phyloP scores from a whole-genome alignment of 2,329 filamentous ascomycete species.

The Clonostachys rosea region DNA sequence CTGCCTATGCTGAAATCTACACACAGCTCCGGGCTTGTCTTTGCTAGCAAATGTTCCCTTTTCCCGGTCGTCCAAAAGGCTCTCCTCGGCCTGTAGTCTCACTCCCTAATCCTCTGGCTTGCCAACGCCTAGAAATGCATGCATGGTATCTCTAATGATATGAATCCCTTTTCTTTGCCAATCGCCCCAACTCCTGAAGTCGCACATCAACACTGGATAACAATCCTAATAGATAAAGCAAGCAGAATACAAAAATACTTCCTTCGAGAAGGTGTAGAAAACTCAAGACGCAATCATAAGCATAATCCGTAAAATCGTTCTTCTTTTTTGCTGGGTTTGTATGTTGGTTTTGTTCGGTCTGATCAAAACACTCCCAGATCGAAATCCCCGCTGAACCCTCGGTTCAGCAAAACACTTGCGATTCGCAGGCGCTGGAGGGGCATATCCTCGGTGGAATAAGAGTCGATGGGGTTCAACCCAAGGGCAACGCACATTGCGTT shows the following conservation, averaged over 20 bases:
- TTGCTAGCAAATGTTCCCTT: background rate
- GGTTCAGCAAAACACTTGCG: slow-evolving; percentile 61
- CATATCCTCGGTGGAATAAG: slow-evolving; percentile 50
- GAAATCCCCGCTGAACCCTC: slow-evolving; percentile 61
- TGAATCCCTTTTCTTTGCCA: background rate
- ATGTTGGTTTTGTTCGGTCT: no score
- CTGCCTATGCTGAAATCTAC: no score
- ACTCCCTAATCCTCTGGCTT: no score
- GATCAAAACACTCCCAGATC: slow-evolving; percentile 32
- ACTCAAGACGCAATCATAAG: no score
- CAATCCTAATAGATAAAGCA: no score
- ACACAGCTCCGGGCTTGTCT: background rate
- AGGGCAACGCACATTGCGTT: slow-evolving; percentile 63
- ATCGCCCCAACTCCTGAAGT: background rate
- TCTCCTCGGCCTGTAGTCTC: no score
- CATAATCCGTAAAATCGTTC: no score
- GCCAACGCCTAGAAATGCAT: background rate
- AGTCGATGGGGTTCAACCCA: slow-evolving; percentile 43
- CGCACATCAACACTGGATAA: background rate
- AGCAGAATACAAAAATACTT: no score
- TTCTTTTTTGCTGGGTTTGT: no score
- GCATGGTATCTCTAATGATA: background rate
- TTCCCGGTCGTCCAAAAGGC: background rate
- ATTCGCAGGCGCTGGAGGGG: slow-evolving; percentile 55
- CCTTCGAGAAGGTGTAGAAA: no score